Evolutionary conservation across 2,329 filamentous ascomycete genomes (phyloP), one percentile per base, ranked within the genome.

Genomic region (Diplodia scrobiculata): DNA sequence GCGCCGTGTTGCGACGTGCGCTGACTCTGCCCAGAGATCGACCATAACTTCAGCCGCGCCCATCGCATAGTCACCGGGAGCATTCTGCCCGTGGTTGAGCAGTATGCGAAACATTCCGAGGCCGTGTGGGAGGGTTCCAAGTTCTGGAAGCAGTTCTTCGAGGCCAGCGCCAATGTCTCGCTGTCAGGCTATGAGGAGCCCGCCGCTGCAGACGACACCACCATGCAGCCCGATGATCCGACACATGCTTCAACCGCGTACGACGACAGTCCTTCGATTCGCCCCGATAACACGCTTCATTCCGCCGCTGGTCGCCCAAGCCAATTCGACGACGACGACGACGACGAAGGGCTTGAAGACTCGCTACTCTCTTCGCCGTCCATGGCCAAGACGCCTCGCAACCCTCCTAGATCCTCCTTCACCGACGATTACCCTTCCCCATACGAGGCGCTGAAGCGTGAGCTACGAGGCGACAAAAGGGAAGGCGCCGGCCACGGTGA

Each of bases 101-200:
- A 96, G 74, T 99, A 99, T 79, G 91, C 91, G 53, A 92, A 96
- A 70, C 91, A 98, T 75, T 98, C 95, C 1, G 89, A 89, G 69
- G 88, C 92, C 58, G 94, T 99, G 1, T 99, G 95, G 95, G 93
- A 98, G 72, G 92, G 93, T 25, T 96, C 94, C 65, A 97, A 96
- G 91, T 99, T 99, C 79, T 99, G 95, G 95, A 99, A 99, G 79
- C 93, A 98, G 82, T 99, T 99, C 82, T 99, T 99, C 79, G 95
- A 99, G 80, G 92, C 95, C 41, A 97, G 93, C 55, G 95, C 95
- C 76, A 98, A 99, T 73, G 94, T 99, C 29, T 97, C 94, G 11
- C 85, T 99, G 11, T 97, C 92, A 0, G 92, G 93, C 32, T 97
- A 99, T 77, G 94, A 97, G 75, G 93, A 96, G 74, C 84, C 88